These are phyloP conservation scores for Trichosanthes cucumerina DNA, from an alignment of 306 rosid species.

Conservation along the genomic window DNA sequence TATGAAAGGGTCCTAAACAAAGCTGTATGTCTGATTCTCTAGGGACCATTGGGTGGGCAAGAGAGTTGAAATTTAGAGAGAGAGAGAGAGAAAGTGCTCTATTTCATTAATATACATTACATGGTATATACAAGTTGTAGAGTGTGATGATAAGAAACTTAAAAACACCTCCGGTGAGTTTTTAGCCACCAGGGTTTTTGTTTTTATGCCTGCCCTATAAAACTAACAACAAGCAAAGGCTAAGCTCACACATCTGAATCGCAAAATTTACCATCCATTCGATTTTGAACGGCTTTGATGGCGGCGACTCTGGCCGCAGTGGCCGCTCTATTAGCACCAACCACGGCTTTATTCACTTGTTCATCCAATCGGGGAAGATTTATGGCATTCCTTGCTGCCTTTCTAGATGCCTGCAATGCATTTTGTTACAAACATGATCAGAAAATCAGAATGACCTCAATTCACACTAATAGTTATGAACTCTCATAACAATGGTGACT, in stretches of 20 bases:
- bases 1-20: no score
- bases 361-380: slow-evolving; percentile 59
- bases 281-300: slow-evolving; percentile 91
- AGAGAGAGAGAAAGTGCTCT: not conserved
- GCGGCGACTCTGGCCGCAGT: slow-evolving; percentile 97
- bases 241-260: slow-evolving; percentile 32
- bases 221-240: slow-evolving; percentile 29
- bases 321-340: slow-evolving; percentile 85
- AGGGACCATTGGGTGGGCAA: not conserved
- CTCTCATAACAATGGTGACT: not conserved
- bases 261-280: slow-evolving; percentile 93
- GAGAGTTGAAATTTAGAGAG: not conserved
- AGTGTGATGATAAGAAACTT: not conserved
- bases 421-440: not conserved
- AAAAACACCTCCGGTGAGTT: slow-evolving; percentile 5
- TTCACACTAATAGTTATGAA: not conserved
- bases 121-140: slow-evolving; percentile 9
- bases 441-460: not conserved
- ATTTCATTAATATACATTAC: slow-evolving; percentile 13
- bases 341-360: slow-evolving; percentile 64
- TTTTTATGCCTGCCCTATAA: slow-evolving; percentile 16
- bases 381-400: slow-evolving; percentile 54
- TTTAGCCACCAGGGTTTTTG: not conserved
- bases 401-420: slow-evolving; percentile 13
- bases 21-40: not conserved